Evolutionary conservation across 176 grass and related monocot species (phyloP).

Genomic region (Lolium perenne): DNA sequence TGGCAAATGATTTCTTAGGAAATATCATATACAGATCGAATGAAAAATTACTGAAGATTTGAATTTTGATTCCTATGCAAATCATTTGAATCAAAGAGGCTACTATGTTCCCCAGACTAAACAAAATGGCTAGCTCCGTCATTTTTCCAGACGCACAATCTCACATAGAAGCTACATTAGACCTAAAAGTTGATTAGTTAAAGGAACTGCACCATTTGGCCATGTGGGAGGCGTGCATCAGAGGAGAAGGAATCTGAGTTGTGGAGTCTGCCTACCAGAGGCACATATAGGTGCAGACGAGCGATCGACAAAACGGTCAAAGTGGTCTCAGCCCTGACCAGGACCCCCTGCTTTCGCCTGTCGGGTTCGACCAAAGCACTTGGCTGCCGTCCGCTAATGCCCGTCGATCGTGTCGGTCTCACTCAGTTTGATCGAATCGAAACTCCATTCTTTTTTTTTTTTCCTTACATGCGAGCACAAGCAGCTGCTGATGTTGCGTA

Average conservation of each 20-base stretch:
- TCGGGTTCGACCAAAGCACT: conserved; percentile 43
- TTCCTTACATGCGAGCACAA: too few relatives aligned
- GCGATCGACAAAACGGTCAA: conserved; percentile 31
- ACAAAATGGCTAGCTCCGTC: too few relatives aligned
- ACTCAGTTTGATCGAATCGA: neutral
- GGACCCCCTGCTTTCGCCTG: conserved; percentile 25
- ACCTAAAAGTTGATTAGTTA: neutral
- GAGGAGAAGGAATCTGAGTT: neutral
- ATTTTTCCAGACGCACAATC: too few relatives aligned
- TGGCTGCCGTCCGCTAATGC: conserved; percentile 17
- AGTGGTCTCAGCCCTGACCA: conserved; percentile 39
- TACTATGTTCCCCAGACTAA: too few relatives aligned
- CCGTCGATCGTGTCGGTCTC: conserved; percentile 45
- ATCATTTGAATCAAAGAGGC: too few relatives aligned
- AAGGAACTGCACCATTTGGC: neutral
- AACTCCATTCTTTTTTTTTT: too few relatives aligned
- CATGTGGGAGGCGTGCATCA: conserved; percentile 19
- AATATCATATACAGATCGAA: too few relatives aligned
- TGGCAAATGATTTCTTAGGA: too few relatives aligned
- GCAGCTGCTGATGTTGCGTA: neutral
- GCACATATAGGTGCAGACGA: neutral
- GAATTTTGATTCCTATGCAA: too few relatives aligned
- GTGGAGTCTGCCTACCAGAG: conserved; percentile 44
- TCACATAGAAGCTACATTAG: too few relatives aligned
- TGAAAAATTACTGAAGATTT: too few relatives aligned